These are phyloP conservation scores for Fusarium sp. DNA, from an alignment of 2,329 filamentous ascomycete species.

Conservation along the genomic window DNA sequence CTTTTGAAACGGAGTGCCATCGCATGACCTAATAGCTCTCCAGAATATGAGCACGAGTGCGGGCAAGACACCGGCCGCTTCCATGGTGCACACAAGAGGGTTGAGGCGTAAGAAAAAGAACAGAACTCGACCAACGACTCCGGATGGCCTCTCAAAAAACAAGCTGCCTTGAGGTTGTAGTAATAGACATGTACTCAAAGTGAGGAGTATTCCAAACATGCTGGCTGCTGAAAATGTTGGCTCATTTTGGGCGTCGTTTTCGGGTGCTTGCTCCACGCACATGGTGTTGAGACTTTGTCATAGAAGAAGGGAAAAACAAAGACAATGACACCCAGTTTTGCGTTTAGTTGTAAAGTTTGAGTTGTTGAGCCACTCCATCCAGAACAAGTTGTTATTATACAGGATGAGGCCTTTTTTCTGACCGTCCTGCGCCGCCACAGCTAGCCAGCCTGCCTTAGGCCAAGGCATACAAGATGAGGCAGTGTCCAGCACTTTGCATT, in stretches of 20 bases:
- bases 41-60: background rate
- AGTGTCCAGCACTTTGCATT: background rate
- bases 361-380: accelerated
- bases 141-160: background rate
- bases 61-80: background rate
- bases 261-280: background rate
- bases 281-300: background rate
- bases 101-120: background rate
- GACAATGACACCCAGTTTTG: no score
- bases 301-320: background rate
- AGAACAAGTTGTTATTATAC: background rate
- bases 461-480: background rate
- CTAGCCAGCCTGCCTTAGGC: background rate
- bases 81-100: background rate
- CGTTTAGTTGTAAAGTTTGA: background rate
- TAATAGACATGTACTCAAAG: background rate
- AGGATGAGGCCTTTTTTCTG: background rate
- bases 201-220: background rate
- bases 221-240: background rate
- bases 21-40: background rate
- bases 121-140: background rate
- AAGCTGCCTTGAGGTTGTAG: background rate
- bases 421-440: background rate
- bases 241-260: background rate
- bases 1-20: background rate